Evolutionary conservation across 2,329 filamentous ascomycete species (phyloP).

Genomic region (Lasiodiplodia sp.): DNA sequence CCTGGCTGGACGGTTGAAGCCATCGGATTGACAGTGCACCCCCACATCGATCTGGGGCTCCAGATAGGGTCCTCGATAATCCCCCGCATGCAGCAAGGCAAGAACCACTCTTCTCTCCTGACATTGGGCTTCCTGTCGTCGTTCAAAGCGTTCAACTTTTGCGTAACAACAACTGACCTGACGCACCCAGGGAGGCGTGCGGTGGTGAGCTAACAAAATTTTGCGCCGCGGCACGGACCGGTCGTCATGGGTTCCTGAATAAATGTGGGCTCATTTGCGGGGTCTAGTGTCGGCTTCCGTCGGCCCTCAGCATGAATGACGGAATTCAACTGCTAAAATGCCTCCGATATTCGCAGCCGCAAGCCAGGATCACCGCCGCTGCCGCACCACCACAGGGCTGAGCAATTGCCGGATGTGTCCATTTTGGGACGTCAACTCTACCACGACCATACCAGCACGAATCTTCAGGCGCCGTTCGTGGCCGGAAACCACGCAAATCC

Average conservation of each 20-base stretch:
- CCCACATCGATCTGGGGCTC: slow-evolving; percentile 27
- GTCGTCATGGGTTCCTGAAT: slow-evolving; percentile 23
- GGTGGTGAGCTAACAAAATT: slow-evolving; percentile 25
- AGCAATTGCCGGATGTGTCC: slow-evolving; percentile 1
- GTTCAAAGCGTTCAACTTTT: slow-evolving; percentile 19
- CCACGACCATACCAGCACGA: neutral
- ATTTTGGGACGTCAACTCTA: neutral
- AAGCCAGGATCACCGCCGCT: slow-evolving; percentile 3
- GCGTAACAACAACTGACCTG: slow-evolving; percentile 25
- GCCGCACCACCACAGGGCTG: slow-evolving; percentile 11
- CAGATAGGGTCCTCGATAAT: slow-evolving; percentile 22
- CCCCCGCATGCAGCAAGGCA: slow-evolving; percentile 24
- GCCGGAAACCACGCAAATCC: neutral
- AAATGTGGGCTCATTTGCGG: slow-evolving; percentile 27
- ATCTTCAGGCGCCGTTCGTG: neutral
- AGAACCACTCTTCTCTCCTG: slow-evolving; percentile 25
- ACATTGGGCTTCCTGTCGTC: slow-evolving; percentile 5
- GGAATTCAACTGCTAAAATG: neutral
- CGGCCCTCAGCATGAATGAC: slow-evolving; percentile 10
- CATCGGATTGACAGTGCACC: slow-evolving; percentile 27
- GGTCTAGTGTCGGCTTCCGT: slow-evolving; percentile 16
- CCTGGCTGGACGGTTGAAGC: neutral
- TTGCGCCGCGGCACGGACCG: slow-evolving; percentile 27
- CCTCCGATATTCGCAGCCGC: slow-evolving; percentile 23
- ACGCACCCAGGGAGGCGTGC: neutral